Evolutionary conservation across 805 yeast species (phyloP).

Genomic region (Ascoidea tarda): DNA sequence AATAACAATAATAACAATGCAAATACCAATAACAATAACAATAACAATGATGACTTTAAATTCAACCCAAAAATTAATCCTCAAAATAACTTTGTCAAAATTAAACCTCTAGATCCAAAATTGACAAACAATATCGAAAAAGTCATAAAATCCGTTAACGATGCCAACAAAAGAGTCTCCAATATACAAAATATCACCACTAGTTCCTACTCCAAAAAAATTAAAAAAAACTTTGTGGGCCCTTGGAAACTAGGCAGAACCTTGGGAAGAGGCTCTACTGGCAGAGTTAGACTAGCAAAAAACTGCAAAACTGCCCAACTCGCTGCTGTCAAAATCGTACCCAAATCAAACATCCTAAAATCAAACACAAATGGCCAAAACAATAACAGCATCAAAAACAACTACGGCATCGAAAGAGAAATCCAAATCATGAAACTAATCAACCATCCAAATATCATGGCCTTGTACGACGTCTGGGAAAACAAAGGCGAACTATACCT

Average conservation of each 20-base stretch:
- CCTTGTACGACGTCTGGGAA: conserved; percentile 79
- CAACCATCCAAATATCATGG: conserved; percentile 66
- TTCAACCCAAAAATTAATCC: background rate
- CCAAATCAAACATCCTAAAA: conserved; percentile 56
- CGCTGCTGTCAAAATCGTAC: conserved; percentile 95
- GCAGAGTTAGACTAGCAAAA: conserved; percentile 85
- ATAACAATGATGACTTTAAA: background rate
- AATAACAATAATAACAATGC: too few species aligned
- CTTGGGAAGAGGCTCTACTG: conserved; percentile 92
- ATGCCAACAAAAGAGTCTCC: conserved; percentile 4
- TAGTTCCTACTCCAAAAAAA: conserved; percentile 9
- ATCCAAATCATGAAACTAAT: conserved; percentile 75
- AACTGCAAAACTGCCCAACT: conserved; percentile 73
- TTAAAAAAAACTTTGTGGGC: conserved; percentile 32
- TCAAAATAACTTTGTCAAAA: too few species aligned
- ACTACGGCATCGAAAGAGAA: conserved; percentile 76
- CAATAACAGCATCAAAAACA: conserved; percentile 29
- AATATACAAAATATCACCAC: conserved; percentile 5
- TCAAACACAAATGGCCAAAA: conserved; percentile 16
- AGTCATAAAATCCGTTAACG: background rate
- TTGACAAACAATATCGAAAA: too few species aligned
- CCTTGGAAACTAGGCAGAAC: conserved; percentile 97
- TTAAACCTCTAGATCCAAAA: too few species aligned
- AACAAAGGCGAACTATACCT: conserved; percentile 71
- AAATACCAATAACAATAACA: too few species aligned